phyloP scores from a whole-genome alignment of 2,329 filamentous ascomycete species.

The Phyllosticta capitalensis region DNA sequence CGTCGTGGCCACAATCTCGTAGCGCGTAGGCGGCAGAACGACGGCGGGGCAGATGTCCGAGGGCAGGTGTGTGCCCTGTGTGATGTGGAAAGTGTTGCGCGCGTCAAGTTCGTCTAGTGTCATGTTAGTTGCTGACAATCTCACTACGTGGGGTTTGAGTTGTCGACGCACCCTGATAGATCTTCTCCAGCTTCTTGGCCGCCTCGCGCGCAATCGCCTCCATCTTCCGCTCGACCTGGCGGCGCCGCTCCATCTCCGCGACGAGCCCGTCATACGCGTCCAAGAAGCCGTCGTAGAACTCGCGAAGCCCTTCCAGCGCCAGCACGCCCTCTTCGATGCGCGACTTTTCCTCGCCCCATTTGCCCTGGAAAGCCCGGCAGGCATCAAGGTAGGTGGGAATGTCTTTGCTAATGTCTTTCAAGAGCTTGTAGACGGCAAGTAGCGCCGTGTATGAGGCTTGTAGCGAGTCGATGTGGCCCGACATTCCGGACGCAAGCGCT shows the following conservation, averaged over 20 bases:
- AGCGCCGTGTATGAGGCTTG: conserved; percentile 23
- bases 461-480: conserved; percentile 51
- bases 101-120: conserved; percentile 52
- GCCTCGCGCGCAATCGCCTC: conserved; percentile 68
- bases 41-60: conserved; percentile 80
- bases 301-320: conserved; percentile 66
- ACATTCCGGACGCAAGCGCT: conserved; percentile 53
- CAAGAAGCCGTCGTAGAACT: conserved; percentile 83
- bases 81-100: conserved; percentile 67
- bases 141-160: not conserved
- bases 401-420: conserved; percentile 59
- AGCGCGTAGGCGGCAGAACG: conserved; percentile 31
- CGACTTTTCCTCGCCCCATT: conserved; percentile 67
- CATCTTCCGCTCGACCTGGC: conserved; percentile 63
- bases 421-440: conserved; percentile 25
- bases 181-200: conserved; percentile 61
- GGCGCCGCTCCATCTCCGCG: conserved; percentile 71
- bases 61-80: conserved; percentile 79
- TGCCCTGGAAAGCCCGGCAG: conserved; percentile 50
- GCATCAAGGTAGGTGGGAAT: conserved; percentile 57
- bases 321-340: conserved; percentile 56
- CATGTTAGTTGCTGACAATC: not conserved
- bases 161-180: conserved; percentile 46
- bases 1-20: conserved; percentile 22
- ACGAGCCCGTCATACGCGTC: conserved; percentile 76